Percentiles rank a stretch among this genome's conserved stretches.
Conservation (phyloP, 306 rosid genomes). For the Vigna nakashimae region DNA sequence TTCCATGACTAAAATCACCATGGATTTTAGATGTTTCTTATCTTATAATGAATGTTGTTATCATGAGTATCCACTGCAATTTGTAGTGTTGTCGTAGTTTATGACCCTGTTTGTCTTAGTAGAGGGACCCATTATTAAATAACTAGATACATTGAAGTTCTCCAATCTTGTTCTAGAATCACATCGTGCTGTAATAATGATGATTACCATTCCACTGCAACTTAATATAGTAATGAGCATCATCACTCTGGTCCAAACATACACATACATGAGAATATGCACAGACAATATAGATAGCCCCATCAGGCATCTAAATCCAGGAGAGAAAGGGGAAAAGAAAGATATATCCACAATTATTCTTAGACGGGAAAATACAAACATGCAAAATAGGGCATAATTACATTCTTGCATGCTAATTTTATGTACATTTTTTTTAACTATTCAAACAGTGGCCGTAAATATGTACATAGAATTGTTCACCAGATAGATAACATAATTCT, state of each 20-base stretch:
- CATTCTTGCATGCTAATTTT: slow-evolving; percentile 36
- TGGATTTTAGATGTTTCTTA: not conserved
- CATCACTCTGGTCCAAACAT: slow-evolving; percentile 15
- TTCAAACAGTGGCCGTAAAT: slow-evolving; percentile 40
- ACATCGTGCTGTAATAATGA: not conserved
- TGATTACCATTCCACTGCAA: not conserved
- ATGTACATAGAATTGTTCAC: slow-evolving; percentile 48
- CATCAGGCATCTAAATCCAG: slow-evolving; percentile 14
- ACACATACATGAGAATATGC: slow-evolving; percentile 7
- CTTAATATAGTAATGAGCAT: slow-evolving; percentile 4
- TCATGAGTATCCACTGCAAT: too few relatives aligned
- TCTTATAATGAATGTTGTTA: not conserved
- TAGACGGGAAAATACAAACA: slow-evolving; percentile 17
- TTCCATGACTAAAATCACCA: not conserved
- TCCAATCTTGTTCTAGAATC: not conserved
- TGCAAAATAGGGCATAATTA: slow-evolving; percentile 35
- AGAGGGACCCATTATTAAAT: slow-evolving; percentile 12
- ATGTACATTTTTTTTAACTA: slow-evolving; percentile 36
- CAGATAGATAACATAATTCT: slow-evolving; percentile 30
- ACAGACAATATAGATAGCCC: not conserved
- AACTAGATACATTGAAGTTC: not conserved
- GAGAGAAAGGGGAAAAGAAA: not conserved
- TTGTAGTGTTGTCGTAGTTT: too few relatives aligned
- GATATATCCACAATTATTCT: slow-evolving; percentile 22
- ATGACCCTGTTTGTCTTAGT: too few relatives aligned